Evolutionary conservation across 768 basidiomycete genomes (phyloP).

Genomic region (Hemileccinum impolitum): DNA sequence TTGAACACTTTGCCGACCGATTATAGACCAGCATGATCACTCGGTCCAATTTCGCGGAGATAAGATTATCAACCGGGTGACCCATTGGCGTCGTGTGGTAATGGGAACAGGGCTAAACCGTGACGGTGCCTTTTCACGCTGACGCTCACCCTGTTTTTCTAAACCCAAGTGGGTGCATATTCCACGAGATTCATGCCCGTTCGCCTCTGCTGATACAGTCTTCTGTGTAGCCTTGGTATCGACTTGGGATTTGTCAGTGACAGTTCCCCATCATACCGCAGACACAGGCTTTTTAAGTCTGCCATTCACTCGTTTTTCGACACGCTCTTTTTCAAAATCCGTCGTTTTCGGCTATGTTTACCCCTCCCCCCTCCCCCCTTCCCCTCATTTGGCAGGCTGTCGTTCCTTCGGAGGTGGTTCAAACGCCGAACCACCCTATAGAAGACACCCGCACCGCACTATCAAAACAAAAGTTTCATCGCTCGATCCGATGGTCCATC

Average conservation of each 20-base stretch:
- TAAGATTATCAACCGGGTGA: constrained; percentile 5
- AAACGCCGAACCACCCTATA: background rate
- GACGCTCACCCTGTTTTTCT: constrained; percentile 1
- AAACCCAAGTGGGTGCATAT: constrained; percentile 9
- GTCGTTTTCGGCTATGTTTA: constrained; percentile 33
- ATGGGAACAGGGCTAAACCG: constrained; percentile 6
- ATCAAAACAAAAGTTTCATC: constrained; percentile 40
- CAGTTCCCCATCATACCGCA: background rate
- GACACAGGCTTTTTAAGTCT: constrained; percentile 10
- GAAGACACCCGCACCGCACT: constrained; percentile 1
- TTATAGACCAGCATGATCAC: background rate
- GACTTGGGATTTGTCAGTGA: background rate
- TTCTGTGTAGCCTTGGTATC: constrained; percentile 1
- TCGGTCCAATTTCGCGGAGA: constrained; percentile 25
- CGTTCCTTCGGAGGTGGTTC: constrained; percentile 4
- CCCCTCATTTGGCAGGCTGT: constrained; percentile 18
- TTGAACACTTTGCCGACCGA: constrained; percentile 9
- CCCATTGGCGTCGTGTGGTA: background rate
- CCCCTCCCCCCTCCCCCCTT: constrained; percentile 41
- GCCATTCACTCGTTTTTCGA: constrained; percentile 10
- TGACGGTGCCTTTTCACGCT: background rate
- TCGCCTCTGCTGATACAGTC: constrained; percentile 9
- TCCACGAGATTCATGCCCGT: background rate
- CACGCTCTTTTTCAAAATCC: constrained; percentile 23
- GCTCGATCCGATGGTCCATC: constrained; percentile 43